Evolutionary conservation across 345 rosid species (phyloP).

Genomic region (Eucalyptus polyanthemos): DNA sequence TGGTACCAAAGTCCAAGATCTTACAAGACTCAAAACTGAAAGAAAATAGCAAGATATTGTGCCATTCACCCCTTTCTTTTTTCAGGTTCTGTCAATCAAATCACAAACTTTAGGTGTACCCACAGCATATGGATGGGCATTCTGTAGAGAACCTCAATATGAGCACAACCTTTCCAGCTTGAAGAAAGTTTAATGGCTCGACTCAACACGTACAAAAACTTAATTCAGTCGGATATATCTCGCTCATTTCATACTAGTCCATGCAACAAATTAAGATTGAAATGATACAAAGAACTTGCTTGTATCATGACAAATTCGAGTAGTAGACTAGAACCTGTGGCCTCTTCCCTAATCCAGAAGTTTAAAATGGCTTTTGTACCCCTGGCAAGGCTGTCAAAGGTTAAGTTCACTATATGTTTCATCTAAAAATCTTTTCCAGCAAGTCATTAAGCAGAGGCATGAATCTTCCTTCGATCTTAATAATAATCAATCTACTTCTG

Average conservation of each 20-base stretch:
- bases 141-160: not conserved
- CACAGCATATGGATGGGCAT: not conserved
- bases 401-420: not conserved
- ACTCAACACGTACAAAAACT: not conserved
- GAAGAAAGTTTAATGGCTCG: not conserved
- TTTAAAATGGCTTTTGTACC: not conserved
- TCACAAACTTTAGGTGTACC: not conserved
- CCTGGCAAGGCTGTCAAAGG: not conserved
- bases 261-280: not conserved
- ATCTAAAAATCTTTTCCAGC: not conserved
- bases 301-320: not conserved
- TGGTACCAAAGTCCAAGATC: not conserved
- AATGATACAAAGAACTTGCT: not conserved
- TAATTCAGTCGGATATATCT: not conserved
- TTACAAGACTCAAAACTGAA: not conserved
- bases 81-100: not conserved
- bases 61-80: not conserved
- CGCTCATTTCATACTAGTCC: not conserved
- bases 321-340: not conserved
- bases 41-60: not conserved
- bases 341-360: not conserved
- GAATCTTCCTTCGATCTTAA: not conserved
- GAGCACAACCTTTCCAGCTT: not conserved
- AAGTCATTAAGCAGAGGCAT: not conserved
- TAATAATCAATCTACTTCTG: not conserved